A percentile compares a stretch with the other conserved stretches of the same genome.
Conservation (phyloP, 352 stramenopile species). For the Hyaloperonospora brassicae region DNA sequence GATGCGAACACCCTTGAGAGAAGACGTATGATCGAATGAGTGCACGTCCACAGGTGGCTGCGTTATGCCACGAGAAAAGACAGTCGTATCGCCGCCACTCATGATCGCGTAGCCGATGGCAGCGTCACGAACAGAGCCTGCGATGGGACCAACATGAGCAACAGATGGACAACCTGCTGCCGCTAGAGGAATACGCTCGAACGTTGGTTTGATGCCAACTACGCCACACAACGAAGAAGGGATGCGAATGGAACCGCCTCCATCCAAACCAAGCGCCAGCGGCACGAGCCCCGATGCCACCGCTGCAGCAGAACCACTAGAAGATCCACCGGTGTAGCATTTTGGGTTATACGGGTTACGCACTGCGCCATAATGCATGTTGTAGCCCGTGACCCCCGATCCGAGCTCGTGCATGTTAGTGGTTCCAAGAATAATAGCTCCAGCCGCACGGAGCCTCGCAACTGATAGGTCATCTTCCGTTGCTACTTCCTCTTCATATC, state of each 20-base stretch:
- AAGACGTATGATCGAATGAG: constrained; percentile 51
- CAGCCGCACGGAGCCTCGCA: constrained; percentile 47
- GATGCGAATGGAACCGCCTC: constrained; percentile 86
- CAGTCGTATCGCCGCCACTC: constrained; percentile 41
- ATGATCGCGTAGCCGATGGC: constrained; percentile 83
- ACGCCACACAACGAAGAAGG: constrained; percentile 84
- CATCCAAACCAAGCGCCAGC: constrained; percentile 81
- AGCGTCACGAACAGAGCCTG: constrained; percentile 64
- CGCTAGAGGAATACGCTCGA: constrained; percentile 59
- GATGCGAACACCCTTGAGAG: constrained; percentile 58
- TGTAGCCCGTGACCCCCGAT: constrained; percentile 64
- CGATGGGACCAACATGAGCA: constrained; percentile 74
- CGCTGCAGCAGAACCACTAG: constrained; percentile 80
- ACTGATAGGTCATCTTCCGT: constrained; percentile 47
- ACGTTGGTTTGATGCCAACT: constrained; percentile 86
- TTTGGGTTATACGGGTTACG: constrained; percentile 82
- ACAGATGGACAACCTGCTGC: constrained; percentile 52
- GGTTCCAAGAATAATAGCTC: constrained; percentile 83
- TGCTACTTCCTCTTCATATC: constrained; percentile 35
- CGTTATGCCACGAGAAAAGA: constrained; percentile 33
- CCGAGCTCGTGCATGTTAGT: constrained; percentile 89
- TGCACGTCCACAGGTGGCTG: constrained; percentile 44
- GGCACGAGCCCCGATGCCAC: constrained; percentile 85
- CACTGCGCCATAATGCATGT: constrained; percentile 59
- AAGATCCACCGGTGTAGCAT: constrained; percentile 87